These are phyloP conservation scores for Cladosporium velox DNA, from an alignment of 2,329 filamentous ascomycete species.

Conservation along the genomic window DNA sequence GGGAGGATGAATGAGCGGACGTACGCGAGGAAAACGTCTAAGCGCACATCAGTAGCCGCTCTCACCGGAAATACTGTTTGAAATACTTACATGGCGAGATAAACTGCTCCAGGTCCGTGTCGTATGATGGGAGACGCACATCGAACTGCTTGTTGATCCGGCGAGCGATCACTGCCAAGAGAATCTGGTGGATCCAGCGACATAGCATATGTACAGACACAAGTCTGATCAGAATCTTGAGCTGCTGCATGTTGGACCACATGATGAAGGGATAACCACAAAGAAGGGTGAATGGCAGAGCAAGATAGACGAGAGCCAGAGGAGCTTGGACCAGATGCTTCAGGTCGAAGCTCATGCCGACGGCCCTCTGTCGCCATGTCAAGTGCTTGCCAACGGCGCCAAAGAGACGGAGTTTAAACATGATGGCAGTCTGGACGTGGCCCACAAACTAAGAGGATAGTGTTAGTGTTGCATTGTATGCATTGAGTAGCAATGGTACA, in stretches of 20 bases:
- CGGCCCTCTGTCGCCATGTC: constrained; percentile 20
- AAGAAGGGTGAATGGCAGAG: constrained; percentile 21
- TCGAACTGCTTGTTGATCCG: constrained; percentile 18
- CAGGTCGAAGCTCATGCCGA: constrained; percentile 22
- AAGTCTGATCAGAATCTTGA: constrained; percentile 22
- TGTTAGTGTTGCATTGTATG: neutral
- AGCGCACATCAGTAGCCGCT: neutral
- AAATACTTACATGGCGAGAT: constrained; percentile 16
- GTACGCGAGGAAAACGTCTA: constrained; percentile 17
- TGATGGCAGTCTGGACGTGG: constrained; percentile 23
- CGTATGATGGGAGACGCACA: constrained; percentile 19
- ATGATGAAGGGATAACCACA: constrained; percentile 24
- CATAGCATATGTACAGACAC: constrained; percentile 20
- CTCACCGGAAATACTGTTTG: neutral
- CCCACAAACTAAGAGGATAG: constrained; percentile 11
- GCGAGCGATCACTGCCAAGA: constrained; percentile 20
- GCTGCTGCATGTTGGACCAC: constrained; percentile 21
- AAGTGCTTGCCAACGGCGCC: constrained; percentile 20
- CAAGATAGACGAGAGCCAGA: constrained; percentile 21
- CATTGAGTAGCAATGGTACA: neutral
- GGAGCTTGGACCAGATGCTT: constrained; percentile 22
- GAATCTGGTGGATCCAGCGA: constrained; percentile 24
- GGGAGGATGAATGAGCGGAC: constrained; percentile 18
- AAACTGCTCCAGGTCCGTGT: constrained; percentile 21
- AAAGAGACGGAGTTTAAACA: constrained; percentile 22